These are phyloP conservation scores for Blastocystis sp. DNA, from an alignment of 352 stramenopile genomes.

Conservation along the genomic window DNA sequence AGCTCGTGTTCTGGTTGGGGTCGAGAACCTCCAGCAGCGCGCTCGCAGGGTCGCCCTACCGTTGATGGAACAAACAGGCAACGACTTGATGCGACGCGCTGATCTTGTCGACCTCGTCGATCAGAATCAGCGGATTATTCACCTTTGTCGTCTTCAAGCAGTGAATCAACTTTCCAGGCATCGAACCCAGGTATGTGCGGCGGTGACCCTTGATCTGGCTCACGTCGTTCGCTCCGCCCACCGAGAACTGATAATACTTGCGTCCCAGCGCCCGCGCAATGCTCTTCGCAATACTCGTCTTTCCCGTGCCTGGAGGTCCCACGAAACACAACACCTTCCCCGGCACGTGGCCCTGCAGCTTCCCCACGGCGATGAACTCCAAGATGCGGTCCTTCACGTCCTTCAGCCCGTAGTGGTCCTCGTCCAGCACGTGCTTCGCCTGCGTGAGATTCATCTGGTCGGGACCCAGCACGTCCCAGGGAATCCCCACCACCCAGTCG, in stretches of 20 bases:
- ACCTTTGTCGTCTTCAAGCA: slow-evolving; percentile 89
- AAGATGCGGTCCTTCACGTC: slow-evolving; percentile 97
- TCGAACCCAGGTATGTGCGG: slow-evolving; percentile 91
- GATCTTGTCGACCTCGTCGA: slow-evolving; percentile 85
- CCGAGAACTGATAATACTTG: slow-evolving; percentile 94
- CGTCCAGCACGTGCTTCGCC: slow-evolving; percentile 81
- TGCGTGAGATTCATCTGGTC: slow-evolving; percentile 90
- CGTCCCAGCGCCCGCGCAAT: slow-evolving; percentile 86
- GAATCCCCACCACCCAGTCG: slow-evolving; percentile 90
- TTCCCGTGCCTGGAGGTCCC: slow-evolving; percentile 71
- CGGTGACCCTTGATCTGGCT: slow-evolving; percentile 95
- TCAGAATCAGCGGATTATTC: slow-evolving; percentile 91
- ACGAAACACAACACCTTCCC: slow-evolving; percentile 93
- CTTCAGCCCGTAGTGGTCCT: slow-evolving; percentile 85
- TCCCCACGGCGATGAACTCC: slow-evolving; percentile 95
- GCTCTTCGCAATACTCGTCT: slow-evolving; percentile 81
- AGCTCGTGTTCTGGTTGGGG: slow-evolving; percentile 86
- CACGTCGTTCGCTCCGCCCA: slow-evolving; percentile 88
- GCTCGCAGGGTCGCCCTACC: slow-evolving; percentile 80
- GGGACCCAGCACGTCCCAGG: slow-evolving; percentile 83
- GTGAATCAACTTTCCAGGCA: slow-evolving; percentile 96
- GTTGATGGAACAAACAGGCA: background rate
- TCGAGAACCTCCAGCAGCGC: slow-evolving; percentile 91
- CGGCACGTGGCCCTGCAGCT: slow-evolving; percentile 84
- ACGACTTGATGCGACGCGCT: slow-evolving; percentile 9